Evolutionary conservation across 495 filamentous ascomycete species (phyloP).

Genomic region (Aspergillus indologenus): DNA sequence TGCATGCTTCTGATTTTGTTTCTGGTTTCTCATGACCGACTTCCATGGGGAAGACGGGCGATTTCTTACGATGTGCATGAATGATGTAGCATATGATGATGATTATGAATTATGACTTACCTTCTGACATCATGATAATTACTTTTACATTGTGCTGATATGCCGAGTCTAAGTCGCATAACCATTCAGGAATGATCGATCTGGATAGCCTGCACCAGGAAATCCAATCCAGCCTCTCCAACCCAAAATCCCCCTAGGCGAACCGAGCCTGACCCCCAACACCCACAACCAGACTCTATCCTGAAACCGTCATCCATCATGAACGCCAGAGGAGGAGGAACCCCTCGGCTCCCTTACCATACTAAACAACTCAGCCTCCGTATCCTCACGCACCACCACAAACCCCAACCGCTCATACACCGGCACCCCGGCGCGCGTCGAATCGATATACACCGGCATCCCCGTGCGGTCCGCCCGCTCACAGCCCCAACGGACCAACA

Average conservation of each 20-base stretch:
- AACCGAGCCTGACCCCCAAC: too few relatives aligned
- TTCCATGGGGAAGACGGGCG: background rate
- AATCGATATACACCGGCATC: slow-evolving; percentile 23
- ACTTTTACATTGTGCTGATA: too few relatives aligned
- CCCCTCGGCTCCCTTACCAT: background rate
- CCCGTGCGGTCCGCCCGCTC: slow-evolving; percentile 31
- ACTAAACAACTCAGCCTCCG: background rate
- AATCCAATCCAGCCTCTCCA: too few relatives aligned
- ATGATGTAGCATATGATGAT: slow-evolving; percentile 2
- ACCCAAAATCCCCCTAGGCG: too few relatives aligned
- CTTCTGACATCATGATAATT: too few relatives aligned
- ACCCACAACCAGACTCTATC: too few relatives aligned
- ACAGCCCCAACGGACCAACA: slow-evolving; percentile 49
- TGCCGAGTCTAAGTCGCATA: too few relatives aligned
- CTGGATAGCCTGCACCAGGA: too few relatives aligned
- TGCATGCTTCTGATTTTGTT: background rate
- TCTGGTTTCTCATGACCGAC: background rate
- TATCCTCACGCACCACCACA: background rate
- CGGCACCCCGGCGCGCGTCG: slow-evolving; percentile 12
- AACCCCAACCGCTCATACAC: slow-evolving; percentile 26
- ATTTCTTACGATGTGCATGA: background rate
- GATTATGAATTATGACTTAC: slow-evolving; percentile 1
- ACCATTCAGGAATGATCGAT: too few relatives aligned
- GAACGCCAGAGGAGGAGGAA: too few relatives aligned
- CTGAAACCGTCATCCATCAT: too few relatives aligned